phyloP scores from a whole-genome alignment of 345 rosid species.

The Raphanus raphanistrum region DNA sequence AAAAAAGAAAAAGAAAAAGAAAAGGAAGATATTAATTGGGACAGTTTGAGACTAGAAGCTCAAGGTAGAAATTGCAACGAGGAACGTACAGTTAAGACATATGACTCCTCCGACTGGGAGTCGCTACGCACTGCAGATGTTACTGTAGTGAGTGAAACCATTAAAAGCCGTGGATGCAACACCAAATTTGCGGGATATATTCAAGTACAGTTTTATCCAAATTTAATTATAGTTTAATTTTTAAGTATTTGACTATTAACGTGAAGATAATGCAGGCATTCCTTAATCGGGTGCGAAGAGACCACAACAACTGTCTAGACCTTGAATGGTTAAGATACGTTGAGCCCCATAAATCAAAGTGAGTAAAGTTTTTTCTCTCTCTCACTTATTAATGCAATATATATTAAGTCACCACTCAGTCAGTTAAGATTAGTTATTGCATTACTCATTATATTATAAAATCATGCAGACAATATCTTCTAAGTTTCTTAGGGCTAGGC shows the following conservation, averaged over 20 bases:
- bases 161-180: constrained; percentile 87
- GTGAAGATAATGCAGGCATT: constrained; percentile 62
- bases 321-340: constrained; percentile 94
- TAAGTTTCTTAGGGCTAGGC: constrained; percentile 81
- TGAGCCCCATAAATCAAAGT: constrained; percentile 90
- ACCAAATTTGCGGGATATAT: constrained; percentile 79
- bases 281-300: constrained; percentile 62
- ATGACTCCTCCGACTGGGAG: constrained; percentile 86
- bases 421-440: not conserved
- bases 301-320: constrained; percentile 63
- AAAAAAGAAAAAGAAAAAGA: constrained; percentile 34
- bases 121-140: constrained; percentile 66
- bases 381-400: not conserved
- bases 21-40: constrained; percentile 68
- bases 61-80: constrained; percentile 46
- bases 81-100: constrained; percentile 54
- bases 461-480: constrained; percentile 68
- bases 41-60: constrained; percentile 63
- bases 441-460: not conserved
- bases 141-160: constrained; percentile 61
- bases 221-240: not conserved
- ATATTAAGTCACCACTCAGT: too few relatives aligned
- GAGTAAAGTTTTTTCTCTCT: constrained; percentile 22
- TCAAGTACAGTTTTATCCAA: constrained; percentile 48
- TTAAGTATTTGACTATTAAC: constrained; percentile 14